These are phyloP conservation scores for Phoma sp. DNA, from an alignment of 2,329 filamentous ascomycete species.

Conservation along the genomic window DNA sequence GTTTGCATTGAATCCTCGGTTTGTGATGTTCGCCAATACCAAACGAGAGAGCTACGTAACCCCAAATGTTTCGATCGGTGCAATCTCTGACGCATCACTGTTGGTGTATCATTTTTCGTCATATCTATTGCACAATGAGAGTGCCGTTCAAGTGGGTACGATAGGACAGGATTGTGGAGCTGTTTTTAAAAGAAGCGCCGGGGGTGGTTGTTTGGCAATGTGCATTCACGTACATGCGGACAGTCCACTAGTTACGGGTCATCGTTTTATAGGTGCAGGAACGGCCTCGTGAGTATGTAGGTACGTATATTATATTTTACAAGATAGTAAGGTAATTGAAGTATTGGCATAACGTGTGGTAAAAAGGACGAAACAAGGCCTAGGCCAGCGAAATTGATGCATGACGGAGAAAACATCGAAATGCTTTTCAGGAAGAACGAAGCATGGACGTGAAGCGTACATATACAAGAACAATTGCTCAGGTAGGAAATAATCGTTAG, in stretches of 20 bases:
- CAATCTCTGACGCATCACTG: no score
- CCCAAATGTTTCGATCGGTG: no score
- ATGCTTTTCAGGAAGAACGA: constrained; percentile 2
- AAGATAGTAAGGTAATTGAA: not conserved
- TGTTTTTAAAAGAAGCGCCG: no score
- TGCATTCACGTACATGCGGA: not conserved
- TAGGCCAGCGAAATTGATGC: not conserved
- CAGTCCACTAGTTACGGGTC: not conserved
- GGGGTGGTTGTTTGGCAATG: no score
- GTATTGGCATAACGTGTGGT: not conserved
- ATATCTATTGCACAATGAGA: no score
- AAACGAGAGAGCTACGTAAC: no score
- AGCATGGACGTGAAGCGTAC: not conserved
- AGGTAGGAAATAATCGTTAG: constrained; percentile 6
- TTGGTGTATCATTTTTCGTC: no score
- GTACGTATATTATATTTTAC: constrained; percentile 8
- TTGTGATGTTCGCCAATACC: no score
- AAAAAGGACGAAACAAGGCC: not conserved
- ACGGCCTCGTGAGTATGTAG: not conserved
- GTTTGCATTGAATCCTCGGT: no score
- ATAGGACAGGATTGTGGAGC: no score
- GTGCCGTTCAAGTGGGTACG: no score
- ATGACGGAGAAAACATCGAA: not conserved
- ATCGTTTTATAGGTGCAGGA: not conserved
- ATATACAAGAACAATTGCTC: not conserved